Base-by-base conservation (phyloP, 495 filamentous ascomycete species). In the Tetracladium marchalianum region DNA sequence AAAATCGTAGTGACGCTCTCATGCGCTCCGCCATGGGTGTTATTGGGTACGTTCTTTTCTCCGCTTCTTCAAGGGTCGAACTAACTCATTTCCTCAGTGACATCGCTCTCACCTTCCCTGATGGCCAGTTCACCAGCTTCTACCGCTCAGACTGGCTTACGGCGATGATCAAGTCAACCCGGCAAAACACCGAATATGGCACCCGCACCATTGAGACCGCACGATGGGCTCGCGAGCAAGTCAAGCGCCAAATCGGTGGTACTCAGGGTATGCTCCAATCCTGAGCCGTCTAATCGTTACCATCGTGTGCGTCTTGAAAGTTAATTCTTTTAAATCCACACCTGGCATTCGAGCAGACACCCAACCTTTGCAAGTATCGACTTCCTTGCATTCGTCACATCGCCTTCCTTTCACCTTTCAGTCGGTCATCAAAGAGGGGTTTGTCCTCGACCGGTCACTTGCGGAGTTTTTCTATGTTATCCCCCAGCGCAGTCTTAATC, bases 191-290 rank as follows among this genome's bases (percentile, higher is more conserved):
- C 31, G 87, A 95, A 6, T 95, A 84, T 69, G 70, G 76, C 56
- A 35, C 70, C 13, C 85, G 89, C 41, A 97, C 92, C 5, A 81
- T 87, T 49, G 89, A 96, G 24, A 97, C 90, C 15, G 92, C 92
- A 56, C 83, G 92, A 41, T 98, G 92, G 92, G 88, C 92, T 47
- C 82, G 92, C 33, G 93, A 97, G 70, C 88, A 95, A 59, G 88
- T 97, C 60, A 95, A 95, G 74, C 81, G 87, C 52, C 92, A 98
- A 63, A 77, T 84, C 43, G 71, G 73, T 24, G 74, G 74, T 47
- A 58, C 63, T 18, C 58, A 69, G 34, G 53, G 56, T 35, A 46
- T 49, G 12, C 49, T 51, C 43, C 56, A 59, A 47, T 53, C 56
- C 16, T 59, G 56, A 59, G 17, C 35, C 17, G 35, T 39, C 31